Percentiles rank a stretch among this genome's conserved stretches.
Evolutionary conservation across 2,329 filamentous ascomycete species (phyloP).

Genomic region (Fusarium musae): DNA sequence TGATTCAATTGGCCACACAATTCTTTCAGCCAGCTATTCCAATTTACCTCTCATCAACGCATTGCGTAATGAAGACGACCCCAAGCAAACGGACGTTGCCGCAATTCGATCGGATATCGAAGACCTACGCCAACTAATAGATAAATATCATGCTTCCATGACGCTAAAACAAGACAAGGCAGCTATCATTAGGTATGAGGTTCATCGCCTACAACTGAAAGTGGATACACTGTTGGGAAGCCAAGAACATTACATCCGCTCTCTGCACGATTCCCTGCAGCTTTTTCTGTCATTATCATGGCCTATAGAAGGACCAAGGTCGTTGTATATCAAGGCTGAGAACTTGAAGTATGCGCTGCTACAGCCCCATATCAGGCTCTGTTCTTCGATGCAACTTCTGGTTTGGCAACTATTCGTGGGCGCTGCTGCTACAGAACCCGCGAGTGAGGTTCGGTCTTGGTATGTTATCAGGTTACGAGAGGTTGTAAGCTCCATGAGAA

Average conservation of each 20-base stretch:
- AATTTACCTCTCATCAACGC: conserved; percentile 28
- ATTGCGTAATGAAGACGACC: conserved; percentile 2
- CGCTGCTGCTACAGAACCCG: conserved; percentile 1
- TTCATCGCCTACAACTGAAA: conserved; percentile 11
- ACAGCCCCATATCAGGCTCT: conserved; percentile 25
- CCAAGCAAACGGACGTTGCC: neutral
- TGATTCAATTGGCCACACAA: conserved; percentile 26
- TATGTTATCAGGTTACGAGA: neutral
- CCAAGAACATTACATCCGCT: conserved; percentile 20
- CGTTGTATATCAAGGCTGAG: neutral
- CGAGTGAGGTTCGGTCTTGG: neutral
- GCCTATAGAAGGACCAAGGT: neutral
- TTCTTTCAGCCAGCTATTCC: neutral
- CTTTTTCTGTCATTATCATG: conserved; percentile 26
- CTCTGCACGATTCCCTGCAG: conserved; percentile 5
- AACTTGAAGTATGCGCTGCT: conserved; percentile 6
- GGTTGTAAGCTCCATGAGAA: conserved; percentile 3
- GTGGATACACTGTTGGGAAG: conserved; percentile 8
- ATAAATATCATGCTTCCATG: neutral
- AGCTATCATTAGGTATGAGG: neutral
- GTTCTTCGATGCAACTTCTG: conserved; percentile 25
- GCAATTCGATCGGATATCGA: neutral
- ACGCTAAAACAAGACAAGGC: neutral
- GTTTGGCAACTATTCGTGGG: conserved; percentile 40
- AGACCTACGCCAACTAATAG: neutral